Base-by-base conservation (phyloP, 83 land plant species). In the Thuja plicata region DNA sequence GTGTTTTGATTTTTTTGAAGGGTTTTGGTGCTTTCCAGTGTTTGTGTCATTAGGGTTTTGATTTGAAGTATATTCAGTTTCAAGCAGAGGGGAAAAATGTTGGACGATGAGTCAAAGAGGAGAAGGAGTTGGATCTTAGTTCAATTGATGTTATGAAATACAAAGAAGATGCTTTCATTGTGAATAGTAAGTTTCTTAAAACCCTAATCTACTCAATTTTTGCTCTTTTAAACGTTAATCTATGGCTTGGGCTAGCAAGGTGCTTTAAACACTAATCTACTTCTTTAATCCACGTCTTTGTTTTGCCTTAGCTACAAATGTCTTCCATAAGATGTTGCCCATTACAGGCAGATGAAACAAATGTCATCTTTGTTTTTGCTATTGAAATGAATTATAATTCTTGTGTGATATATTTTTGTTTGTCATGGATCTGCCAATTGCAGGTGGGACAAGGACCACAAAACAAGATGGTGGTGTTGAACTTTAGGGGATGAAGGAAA, bases 41-140 rank as follows among this genome's bases (percentile, higher is more conserved):
- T 73, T 30, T 73, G 32, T 73, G 35, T n/a, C 35, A 32, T 73
- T 32, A 73, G 77, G 77, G 77, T 30, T 60, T 73, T 30, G 15
- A 19, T 73, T n/a, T 10, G 37, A 73, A 12, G 35, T 73, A 1
- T 73, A 30, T 73, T 37, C 37, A 73, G 78, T 8, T n/a, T 11
- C 12, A 73, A 73, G 78, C 3, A 73, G 78, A 40, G 40, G 40
- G 78, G 54, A 76, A 89, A 57, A 86, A 96, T 96, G 99, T 95
- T 98, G 88, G 99, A 97, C 92, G 99, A 97, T 52, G 96, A 86
- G 87, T 88, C 40, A 95, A 93, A 91, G 99, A 97, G 89, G 97
- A 98, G 97, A 95, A 94, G 95, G 99, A 98, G 97, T 89, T 98
- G 88, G 99, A 98, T 93, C 95, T 98, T 88, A 76, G 93, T 24